Evolutionary conservation across 2,329 filamentous ascomycete species (phyloP).

Genomic region (Dactylellina cionopaga): DNA sequence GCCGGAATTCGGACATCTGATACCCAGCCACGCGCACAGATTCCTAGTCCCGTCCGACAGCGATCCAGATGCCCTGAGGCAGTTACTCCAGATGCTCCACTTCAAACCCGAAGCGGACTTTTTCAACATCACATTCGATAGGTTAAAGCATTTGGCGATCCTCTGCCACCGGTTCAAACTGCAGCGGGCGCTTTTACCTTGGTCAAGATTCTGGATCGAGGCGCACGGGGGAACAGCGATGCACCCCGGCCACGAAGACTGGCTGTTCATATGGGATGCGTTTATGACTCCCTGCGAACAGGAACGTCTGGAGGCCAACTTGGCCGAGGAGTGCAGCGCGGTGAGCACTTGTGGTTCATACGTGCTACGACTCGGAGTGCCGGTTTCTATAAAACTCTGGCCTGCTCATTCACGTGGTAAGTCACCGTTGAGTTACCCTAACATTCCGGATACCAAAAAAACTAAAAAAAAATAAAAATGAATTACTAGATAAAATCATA

Average conservation of each 20-base stretch:
- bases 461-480: too few relatives aligned
- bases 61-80: neutral
- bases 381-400: neutral
- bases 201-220: neutral
- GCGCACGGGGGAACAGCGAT: neutral
- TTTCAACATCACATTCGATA: neutral
- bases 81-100: neutral
- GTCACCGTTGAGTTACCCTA: too few relatives aligned
- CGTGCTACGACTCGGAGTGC: neutral
- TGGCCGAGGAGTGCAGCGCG: neutral
- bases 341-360: neutral
- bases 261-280: neutral
- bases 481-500: too few relatives aligned
- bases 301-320: neutral
- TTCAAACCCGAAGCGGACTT: neutral
- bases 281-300: too few relatives aligned
- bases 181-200: neutral
- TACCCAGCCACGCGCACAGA: too few relatives aligned
- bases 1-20: too few relatives aligned
- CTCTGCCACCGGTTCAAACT: neutral
- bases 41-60: too few relatives aligned
- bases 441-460: too few relatives aligned
- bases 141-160: neutral
- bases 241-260: constrained; percentile 6
- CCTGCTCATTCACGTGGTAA: neutral